Percentiles rank a stretch among this genome's conserved stretches.
These are phyloP conservation scores for Apophysomyces ossiformis DNA, from an alignment of 371 early-diverging fungal genomes.

Conservation along the genomic window DNA sequence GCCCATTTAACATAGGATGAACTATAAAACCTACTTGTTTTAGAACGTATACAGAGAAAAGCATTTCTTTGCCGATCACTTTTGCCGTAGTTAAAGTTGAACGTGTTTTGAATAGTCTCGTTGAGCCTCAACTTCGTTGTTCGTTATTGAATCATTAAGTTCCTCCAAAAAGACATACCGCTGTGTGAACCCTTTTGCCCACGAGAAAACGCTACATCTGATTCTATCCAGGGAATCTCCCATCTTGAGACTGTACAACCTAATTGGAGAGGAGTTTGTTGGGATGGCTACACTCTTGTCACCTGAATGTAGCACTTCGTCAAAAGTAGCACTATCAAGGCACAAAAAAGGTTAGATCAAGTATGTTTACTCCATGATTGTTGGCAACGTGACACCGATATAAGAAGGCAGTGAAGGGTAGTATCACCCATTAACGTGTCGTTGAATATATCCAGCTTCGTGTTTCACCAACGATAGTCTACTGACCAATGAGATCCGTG, in stretches of 20 bases:
- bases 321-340: not conserved
- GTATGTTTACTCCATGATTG: not conserved
- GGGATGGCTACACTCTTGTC: not conserved
- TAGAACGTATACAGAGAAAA: too few relatives aligned
- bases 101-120: too few relatives aligned
- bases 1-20: too few relatives aligned
- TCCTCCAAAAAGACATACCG: too few relatives aligned
- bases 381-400: not conserved
- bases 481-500: too few relatives aligned
- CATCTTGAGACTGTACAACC: not conserved
- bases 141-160: too few relatives aligned
- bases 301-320: not conserved
- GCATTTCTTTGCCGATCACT: too few relatives aligned
- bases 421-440: not conserved
- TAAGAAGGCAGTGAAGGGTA: not conserved
- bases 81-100: too few relatives aligned
- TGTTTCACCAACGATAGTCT: not conserved
- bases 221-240: not conserved
- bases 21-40: too few relatives aligned
- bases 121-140: too few relatives aligned
- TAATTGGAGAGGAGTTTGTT: slow-evolving; percentile 1
- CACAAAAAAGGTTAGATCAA: slow-evolving; percentile 1
- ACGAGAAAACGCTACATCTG: too few relatives aligned
- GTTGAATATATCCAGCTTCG: not conserved
- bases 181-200: too few relatives aligned